phyloP scores from a whole-genome alignment of 495 filamentous ascomycete genomes.

The Neurospora sp. region DNA sequence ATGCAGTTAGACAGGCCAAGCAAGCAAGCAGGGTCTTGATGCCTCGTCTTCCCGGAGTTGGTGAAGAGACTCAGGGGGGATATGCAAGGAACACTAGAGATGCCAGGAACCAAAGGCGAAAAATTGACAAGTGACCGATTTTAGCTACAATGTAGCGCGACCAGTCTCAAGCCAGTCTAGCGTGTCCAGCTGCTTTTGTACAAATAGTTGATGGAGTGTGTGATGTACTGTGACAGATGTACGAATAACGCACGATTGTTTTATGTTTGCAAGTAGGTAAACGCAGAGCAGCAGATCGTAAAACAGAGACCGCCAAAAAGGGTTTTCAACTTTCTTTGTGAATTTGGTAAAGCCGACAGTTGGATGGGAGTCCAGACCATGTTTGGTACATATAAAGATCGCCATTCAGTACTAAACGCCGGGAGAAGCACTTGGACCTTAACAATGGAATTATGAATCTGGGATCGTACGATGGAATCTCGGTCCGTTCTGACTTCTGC shows the following conservation, averaged over 20 bases:
- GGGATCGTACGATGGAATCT: neutral
- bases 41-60: neutral
- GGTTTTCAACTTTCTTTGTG: neutral
- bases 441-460: neutral
- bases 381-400: neutral
- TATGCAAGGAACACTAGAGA: neutral
- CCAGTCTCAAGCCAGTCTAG: neutral
- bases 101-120: neutral
- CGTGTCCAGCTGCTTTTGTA: neutral
- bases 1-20: neutral
- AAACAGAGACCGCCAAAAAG: neutral
- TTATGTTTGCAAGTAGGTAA: neutral
- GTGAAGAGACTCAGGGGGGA: neutral
- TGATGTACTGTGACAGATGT: neutral
- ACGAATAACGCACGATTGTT: neutral
- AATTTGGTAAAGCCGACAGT: neutral
- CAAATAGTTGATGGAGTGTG: neutral
- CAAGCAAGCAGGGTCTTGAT: neutral
- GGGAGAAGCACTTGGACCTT: neutral
- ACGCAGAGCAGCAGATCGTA: neutral
- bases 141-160: neutral
- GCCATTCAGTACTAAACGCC: neutral
- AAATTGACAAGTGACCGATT: neutral
- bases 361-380: neutral
- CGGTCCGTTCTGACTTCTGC: neutral